Percentiles rank a stretch among this genome's conserved stretches.
Conservation (phyloP, 257 asterid genomes). For the Henckelia pumila region DNA sequence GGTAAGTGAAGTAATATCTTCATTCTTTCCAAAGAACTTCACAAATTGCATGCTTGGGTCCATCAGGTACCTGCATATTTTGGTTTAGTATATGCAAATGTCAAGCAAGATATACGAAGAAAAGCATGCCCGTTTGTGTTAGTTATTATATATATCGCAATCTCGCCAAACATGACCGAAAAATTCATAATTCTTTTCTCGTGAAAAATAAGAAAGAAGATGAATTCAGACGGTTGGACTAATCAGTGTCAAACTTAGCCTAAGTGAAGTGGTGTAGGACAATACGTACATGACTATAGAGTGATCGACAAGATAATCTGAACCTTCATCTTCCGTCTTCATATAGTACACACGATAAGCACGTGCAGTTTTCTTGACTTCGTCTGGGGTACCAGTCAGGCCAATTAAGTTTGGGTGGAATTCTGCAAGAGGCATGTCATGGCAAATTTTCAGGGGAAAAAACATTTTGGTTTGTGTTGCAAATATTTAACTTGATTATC, state of each 20-base stretch:
- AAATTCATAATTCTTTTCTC: not conserved
- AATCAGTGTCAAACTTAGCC: not conserved
- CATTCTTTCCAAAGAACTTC: constrained; percentile 82
- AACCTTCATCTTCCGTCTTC: constrained; percentile 96
- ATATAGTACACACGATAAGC: constrained; percentile 93
- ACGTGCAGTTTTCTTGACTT: constrained; percentile 78
- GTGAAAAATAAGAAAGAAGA: not conserved
- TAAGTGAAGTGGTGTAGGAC: constrained; percentile 8
- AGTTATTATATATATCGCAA: not conserved
- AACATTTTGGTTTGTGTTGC: not conserved
- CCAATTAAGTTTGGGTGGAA: constrained; percentile 89
- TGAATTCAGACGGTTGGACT: constrained; percentile 1
- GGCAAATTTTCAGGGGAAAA: constrained; percentile 6
- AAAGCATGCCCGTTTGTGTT: too few species aligned
- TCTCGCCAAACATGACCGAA: not conserved
- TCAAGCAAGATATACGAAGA: not conserved
- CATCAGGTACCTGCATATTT: constrained; percentile 74
- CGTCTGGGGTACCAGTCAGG: constrained; percentile 74
- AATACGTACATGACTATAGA: constrained; percentile 84
- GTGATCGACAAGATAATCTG: constrained; percentile 95
- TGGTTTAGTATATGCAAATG: not conserved
- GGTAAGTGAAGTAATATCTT: constrained; percentile 53
- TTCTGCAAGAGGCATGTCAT: constrained; percentile 42
- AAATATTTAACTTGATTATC: constrained; percentile 11
- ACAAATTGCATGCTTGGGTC: constrained; percentile 86